Base-by-base conservation (phyloP, 768 basidiomycete species). In the Pholiota molesta region DNA sequence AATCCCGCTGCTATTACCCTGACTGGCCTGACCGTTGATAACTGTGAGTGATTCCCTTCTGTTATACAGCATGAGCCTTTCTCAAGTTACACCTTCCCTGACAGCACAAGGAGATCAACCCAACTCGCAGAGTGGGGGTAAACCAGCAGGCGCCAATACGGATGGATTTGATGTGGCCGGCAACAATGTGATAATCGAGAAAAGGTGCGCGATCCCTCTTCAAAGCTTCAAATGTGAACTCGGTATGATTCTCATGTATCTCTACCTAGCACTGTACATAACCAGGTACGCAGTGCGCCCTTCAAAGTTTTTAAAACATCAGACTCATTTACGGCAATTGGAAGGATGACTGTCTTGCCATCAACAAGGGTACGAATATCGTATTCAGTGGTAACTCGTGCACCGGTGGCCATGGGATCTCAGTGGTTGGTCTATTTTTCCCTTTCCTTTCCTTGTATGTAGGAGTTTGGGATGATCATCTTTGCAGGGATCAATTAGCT, bases 301-400 rank as follows among this genome's bases (percentile, higher is more conserved):
- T 7, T 39, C 31, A 60, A 29, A 10, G 13, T 23, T 13, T 37
- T 31, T 14, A 35, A 8, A 31, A 16, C 4, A 21, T 23, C 29
- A 29, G 21, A 52, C 16, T 31, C 31, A 59, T 29, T 13, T 51
- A 26, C 1, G 28, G n/a, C 44, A 23, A n/a, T 19, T 13, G 33
- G 4, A 19, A 55, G 80, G 86, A 90, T 62, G 88, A 90, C 66
- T 90, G 87, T 67, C 72, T 90, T 26, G 86, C 88, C 21, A 79
- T 81, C 55, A 79, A 79, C 61, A 73, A 69, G 55, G 79, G 79
- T 5, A 61, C 73, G 7, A 82, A 81, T 63, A 82, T 84, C 51
- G 39, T 74, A 31, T 78, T 89, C 74, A 73, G 74, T 59, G 68
- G 81, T 26, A 87, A 88, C 69, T 74, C 73, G 23, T 90, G 89